These are phyloP conservation scores for Talaromyces pinophilus DNA, from an alignment of 2,329 filamentous ascomycete species.

Conservation along the genomic window DNA sequence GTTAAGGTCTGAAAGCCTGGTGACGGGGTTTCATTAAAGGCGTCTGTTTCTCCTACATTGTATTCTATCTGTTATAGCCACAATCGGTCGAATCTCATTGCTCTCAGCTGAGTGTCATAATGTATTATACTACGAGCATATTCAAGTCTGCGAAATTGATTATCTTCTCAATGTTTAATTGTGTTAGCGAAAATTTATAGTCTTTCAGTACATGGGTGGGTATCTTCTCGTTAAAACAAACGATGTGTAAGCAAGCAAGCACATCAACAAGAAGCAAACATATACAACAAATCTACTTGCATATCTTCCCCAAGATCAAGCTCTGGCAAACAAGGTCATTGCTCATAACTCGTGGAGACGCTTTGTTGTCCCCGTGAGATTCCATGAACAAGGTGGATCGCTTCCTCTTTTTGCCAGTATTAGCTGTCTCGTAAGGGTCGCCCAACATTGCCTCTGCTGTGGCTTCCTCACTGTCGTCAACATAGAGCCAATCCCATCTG, in stretches of 20 bases:
- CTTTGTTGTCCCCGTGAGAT: conserved; percentile 24
- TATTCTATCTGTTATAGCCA: conserved; percentile 18
- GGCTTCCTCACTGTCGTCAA: conserved; percentile 64
- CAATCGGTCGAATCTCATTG: not conserved
- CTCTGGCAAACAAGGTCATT: conserved; percentile 92
- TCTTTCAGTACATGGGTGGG: conserved; percentile 6
- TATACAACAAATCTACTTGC: conserved; percentile 54
- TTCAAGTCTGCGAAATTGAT: conserved; percentile 1
- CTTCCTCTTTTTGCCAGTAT: conserved; percentile 44
- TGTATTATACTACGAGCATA: not conserved
- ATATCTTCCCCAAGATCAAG: conserved; percentile 78
- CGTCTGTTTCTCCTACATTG: conserved; percentile 14
- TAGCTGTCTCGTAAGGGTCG: conserved; percentile 14
- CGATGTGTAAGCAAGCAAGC: not conserved
- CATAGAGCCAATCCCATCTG: conserved; percentile 75
- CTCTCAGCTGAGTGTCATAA: not conserved
- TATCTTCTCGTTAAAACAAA: conserved; percentile 10
- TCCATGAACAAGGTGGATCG: conserved; percentile 38
- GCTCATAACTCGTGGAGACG: conserved; percentile 66
- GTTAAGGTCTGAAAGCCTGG: conserved; percentile 13
- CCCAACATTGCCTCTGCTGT: conserved; percentile 53
- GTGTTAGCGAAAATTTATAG: not conserved
- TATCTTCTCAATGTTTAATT: not conserved
- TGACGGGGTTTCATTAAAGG: not conserved
- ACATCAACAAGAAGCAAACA: not conserved